These are phyloP conservation scores for Apiospora hydei DNA, from an alignment of 2,329 filamentous ascomycete genomes.

Conservation along the genomic window DNA sequence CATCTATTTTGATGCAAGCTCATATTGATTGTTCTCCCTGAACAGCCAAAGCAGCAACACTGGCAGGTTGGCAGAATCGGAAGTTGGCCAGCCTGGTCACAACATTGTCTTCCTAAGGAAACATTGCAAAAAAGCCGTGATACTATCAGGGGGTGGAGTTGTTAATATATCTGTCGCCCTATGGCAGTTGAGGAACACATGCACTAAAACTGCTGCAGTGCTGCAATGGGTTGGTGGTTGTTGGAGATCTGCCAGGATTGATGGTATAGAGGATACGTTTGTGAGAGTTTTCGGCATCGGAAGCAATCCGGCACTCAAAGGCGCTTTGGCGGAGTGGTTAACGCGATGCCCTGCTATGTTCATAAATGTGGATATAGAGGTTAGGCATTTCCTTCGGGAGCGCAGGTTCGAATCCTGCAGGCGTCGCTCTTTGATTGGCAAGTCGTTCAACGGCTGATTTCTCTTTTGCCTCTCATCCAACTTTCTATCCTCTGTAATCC, in stretches of 20 bases:
- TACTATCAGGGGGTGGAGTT: no score
- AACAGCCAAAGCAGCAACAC: no score
- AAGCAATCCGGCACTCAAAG: background rate
- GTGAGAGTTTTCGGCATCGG: background rate
- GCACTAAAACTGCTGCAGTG: background rate
- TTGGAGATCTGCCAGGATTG: background rate
- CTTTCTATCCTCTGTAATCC: no score
- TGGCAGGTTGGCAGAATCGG: background rate
- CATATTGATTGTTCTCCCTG: no score
- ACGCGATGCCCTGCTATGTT: constrained; percentile 28
- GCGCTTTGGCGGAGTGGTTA: constrained; percentile 35
- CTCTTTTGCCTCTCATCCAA: background rate
- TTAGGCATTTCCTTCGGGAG: constrained; percentile 20
- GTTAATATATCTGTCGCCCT: no score
- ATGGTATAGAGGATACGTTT: background rate
- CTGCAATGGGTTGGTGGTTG: background rate
- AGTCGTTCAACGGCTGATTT: background rate
- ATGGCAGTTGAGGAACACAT: background rate
- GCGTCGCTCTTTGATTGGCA: constrained; percentile 18
- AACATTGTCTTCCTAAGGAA: background rate
- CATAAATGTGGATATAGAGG: background rate
- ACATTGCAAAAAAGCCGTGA: no score
- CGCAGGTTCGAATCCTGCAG: constrained; percentile 22
- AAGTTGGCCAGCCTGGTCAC: background rate
- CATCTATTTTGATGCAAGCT: no score